A percentile compares a stretch with the other conserved stretches of the same genome.
Conservation (phyloP, 1,284 basidiomycete species). For the Ganoderma lucidum region DNA sequence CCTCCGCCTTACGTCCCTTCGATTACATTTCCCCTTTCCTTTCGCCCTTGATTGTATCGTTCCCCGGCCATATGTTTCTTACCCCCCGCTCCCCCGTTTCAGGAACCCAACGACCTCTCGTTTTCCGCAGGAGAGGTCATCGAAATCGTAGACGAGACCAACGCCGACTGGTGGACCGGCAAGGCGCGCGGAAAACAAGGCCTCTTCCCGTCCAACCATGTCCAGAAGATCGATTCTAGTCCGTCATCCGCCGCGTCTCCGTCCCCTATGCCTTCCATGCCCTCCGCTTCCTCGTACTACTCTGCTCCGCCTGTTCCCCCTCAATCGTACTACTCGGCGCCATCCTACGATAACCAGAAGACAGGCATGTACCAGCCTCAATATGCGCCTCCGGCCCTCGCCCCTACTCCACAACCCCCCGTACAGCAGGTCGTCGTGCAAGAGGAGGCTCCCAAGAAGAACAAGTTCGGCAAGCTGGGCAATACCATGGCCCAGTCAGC, state of each 20-base stretch:
- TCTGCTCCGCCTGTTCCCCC: slow-evolving; percentile 25
- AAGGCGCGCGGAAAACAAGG: slow-evolving; percentile 62
- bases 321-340: slow-evolving; percentile 23
- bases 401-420: slow-evolving; percentile 31
- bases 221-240: slow-evolving; percentile 54
- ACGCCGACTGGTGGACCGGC: slow-evolving; percentile 74
- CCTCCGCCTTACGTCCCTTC: slow-evolving; percentile 15
- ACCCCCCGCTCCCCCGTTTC: not conserved
- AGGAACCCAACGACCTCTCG: slow-evolving; percentile 69
- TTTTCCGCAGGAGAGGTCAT: slow-evolving; percentile 66
- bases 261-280: slow-evolving; percentile 31
- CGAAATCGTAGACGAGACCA: slow-evolving; percentile 66
- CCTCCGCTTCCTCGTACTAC: slow-evolving; percentile 21
- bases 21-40: slow-evolving; percentile 8
- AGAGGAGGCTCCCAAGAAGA: slow-evolving; percentile 60
- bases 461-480: slow-evolving; percentile 65
- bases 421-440: slow-evolving; percentile 19
- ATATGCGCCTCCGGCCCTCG: slow-evolving; percentile 43
- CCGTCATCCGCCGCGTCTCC: slow-evolving; percentile 20
- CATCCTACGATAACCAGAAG: slow-evolving; percentile 33
- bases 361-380: slow-evolving; percentile 51
- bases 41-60: slow-evolving; percentile 6
- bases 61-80: not conserved
- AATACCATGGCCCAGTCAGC: slow-evolving; percentile 71
- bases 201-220: slow-evolving; percentile 70